A percentile compares a stretch with the other conserved stretches of the same genome.
phyloP scores from a whole-genome alignment of 805 yeast genomes.

The Hanseniaspora jakobsenii region DNA sequence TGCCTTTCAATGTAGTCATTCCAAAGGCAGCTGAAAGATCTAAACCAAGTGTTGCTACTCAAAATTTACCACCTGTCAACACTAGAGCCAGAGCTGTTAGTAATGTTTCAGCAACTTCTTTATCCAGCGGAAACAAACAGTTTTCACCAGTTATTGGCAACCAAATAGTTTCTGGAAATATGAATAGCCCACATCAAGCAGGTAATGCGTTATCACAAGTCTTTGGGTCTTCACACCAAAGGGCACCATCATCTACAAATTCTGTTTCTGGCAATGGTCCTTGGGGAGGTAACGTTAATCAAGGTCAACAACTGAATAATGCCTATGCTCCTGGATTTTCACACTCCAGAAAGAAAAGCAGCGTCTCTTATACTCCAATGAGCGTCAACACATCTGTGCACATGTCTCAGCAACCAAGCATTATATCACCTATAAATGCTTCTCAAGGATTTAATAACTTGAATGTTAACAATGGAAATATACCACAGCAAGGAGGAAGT shows the following conservation, averaged over 20 bases:
- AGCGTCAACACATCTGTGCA: slow-evolving; percentile 2
- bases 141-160: not conserved
- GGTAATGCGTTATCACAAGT: not conserved
- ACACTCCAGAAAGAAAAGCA: slow-evolving; percentile 11
- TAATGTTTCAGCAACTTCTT: slow-evolving; percentile 19
- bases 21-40: slow-evolving; percentile 11
- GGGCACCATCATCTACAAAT: not conserved
- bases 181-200: not conserved
- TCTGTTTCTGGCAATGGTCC: not conserved
- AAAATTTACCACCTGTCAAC: slow-evolving; percentile 9
- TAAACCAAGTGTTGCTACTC: not conserved
- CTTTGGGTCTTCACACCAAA: not conserved
- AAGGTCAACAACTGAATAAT: not conserved
- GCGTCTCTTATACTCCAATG: slow-evolving; percentile 10
- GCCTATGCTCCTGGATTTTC: slow-evolving; percentile 9
- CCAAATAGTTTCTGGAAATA: not conserved
- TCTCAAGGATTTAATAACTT: slow-evolving; percentile 2
- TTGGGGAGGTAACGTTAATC: not conserved
- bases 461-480: slow-evolving; percentile 20
- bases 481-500: too few relatives aligned
- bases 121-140: not conserved
- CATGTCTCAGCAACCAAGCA: not conserved
- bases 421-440: slow-evolving; percentile 1
- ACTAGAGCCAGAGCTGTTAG: slow-evolving; percentile 21
- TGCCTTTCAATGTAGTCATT: slow-evolving; percentile 7